A percentile compares a stretch with the other conserved stretches of the same genome.
Conservation (phyloP, 139 green algal genomes). For the Chlorella ohadii region DNA sequence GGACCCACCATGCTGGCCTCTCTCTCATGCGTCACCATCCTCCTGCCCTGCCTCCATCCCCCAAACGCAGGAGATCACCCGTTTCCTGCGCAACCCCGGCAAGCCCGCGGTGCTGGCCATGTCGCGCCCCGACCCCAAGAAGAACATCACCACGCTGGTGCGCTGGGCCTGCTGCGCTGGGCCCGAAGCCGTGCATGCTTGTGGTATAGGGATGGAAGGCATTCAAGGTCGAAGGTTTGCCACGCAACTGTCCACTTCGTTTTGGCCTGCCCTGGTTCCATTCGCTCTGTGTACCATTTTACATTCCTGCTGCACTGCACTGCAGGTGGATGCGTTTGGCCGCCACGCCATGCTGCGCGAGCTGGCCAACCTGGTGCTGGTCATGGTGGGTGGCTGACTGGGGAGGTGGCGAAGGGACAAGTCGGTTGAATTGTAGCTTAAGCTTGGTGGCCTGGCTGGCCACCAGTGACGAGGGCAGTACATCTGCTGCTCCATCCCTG, state of each 20-base stretch:
- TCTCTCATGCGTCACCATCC: background rate
- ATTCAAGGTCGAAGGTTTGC: no score
- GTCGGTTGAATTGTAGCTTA: no score
- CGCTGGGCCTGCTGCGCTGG: background rate
- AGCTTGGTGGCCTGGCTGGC: no score
- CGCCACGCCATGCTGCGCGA: constrained; percentile 79
- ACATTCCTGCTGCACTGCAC: no score
- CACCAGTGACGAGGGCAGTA: no score
- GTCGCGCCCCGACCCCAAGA: constrained; percentile 93
- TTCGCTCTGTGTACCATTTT: no score
- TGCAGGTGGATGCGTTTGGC: constrained; percentile 71
- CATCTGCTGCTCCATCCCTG: no score
- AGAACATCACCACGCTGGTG: constrained; percentile 96
- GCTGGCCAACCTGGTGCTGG: constrained; percentile 94
- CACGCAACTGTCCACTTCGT: background rate
- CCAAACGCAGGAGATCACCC: constrained; percentile 60
- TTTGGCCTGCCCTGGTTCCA: background rate
- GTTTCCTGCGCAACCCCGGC: constrained; percentile 91
- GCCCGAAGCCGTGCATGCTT: no score
- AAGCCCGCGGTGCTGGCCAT: constrained; percentile 97
- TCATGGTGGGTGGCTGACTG: constrained; percentile 89
- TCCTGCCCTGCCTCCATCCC: no score
- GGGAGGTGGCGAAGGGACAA: no score
- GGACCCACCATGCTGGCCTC: no score
- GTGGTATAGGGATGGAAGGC: no score